Evolutionary conservation across 768 basidiomycete species (phyloP).

Genomic region (Leccinum rimulosum): DNA sequence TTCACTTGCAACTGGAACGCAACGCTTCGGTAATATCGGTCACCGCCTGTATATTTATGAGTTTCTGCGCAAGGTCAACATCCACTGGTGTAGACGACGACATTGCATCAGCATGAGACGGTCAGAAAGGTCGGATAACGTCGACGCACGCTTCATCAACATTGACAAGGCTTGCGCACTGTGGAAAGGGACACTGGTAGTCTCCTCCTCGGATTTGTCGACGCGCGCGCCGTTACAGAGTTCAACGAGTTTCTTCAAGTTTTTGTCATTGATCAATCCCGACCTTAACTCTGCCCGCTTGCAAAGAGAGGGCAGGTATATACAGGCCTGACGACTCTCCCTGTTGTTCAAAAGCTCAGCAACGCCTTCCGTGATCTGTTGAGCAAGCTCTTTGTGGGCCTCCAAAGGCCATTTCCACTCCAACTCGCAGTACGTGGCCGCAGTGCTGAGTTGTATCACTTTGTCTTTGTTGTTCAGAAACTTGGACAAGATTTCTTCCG

Average conservation of each 20-base stretch:
- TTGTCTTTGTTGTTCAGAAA: conserved; percentile 17
- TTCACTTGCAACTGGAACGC: conserved; percentile 16
- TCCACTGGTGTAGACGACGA: conserved; percentile 12
- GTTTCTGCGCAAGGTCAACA: conserved; percentile 1
- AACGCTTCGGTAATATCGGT: conserved; percentile 18
- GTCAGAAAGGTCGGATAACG: neutral
- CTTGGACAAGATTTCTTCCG: conserved; percentile 7
- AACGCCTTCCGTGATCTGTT: conserved; percentile 10
- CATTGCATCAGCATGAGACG: neutral
- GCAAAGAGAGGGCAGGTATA: conserved; percentile 29
- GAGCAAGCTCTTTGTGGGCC: conserved; percentile 1
- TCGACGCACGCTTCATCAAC: conserved; percentile 22
- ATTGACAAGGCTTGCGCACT: conserved; percentile 26
- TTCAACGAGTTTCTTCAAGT: conserved; percentile 19
- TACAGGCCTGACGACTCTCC: conserved; percentile 24
- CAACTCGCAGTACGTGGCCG: conserved; percentile 27
- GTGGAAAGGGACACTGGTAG: conserved; percentile 21
- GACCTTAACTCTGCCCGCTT: conserved; percentile 14
- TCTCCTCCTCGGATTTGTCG: conserved; percentile 13
- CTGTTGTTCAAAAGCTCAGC: conserved; percentile 12
- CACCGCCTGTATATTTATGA: conserved; percentile 19
- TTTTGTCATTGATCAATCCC: conserved; percentile 14
- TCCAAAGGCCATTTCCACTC: conserved; percentile 20
- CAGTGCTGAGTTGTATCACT: conserved; percentile 24
- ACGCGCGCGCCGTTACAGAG: conserved; percentile 15